These are phyloP conservation scores for Arxiozyma telluris DNA, from an alignment of 1,139 yeast genomes.

Conservation along the genomic window DNA sequence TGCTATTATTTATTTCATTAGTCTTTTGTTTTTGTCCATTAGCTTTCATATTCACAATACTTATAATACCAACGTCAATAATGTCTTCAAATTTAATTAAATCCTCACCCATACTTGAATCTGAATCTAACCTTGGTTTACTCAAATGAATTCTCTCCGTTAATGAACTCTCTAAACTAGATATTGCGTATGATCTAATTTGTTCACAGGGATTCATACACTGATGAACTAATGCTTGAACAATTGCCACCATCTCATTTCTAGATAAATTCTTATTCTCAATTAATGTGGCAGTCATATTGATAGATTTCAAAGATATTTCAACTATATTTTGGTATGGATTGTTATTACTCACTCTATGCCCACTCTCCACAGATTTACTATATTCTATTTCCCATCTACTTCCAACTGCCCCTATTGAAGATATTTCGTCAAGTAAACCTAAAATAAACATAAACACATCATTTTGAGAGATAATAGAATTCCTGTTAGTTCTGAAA, in stretches of 20 bases:
- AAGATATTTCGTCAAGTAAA: constrained; percentile 69
- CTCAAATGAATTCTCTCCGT: constrained; percentile 31
- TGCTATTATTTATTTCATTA: neutral
- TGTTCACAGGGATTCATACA: constrained; percentile 83
- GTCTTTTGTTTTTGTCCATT: neutral
- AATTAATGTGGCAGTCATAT: constrained; percentile 46
- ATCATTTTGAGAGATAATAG: constrained; percentile 1
- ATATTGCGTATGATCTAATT: constrained; percentile 56
- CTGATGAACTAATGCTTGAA: constrained; percentile 79
- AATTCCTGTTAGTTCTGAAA: constrained; percentile 32
- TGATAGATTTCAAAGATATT: constrained; percentile 53
- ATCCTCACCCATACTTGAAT: neutral
- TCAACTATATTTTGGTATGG: constrained; percentile 48
- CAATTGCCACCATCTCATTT: constrained; percentile 43
- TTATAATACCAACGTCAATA: constrained; percentile 67
- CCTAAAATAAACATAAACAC: constrained; percentile 63
- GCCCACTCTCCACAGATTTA: constrained; percentile 36
- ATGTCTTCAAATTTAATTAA: constrained; percentile 40
- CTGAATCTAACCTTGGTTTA: constrained; percentile 18
- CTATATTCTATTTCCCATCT: constrained; percentile 62
- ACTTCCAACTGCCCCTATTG: constrained; percentile 74
- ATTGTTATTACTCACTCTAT: constrained; percentile 37
- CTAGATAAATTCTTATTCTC: constrained; percentile 21
- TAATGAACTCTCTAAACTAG: constrained; percentile 42
- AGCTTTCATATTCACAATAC: constrained; percentile 48